phyloP scores from a whole-genome alignment of 1,139 yeast species.

The Candida tropicalis region DNA sequence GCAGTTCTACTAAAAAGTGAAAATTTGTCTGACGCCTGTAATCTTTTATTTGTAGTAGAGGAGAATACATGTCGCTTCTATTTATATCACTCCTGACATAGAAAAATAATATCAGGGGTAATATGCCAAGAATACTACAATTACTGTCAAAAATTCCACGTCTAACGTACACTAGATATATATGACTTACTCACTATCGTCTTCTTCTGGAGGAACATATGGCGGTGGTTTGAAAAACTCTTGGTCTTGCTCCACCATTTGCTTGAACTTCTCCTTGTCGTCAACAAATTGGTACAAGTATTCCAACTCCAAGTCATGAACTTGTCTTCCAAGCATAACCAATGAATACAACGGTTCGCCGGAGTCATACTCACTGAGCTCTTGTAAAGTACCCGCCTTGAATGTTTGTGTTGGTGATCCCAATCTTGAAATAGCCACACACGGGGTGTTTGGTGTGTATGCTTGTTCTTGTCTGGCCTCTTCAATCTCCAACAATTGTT shows the following conservation, averaged over 20 bases:
- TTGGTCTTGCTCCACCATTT: constrained; percentile 67
- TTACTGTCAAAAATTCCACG: no score
- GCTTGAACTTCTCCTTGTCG: constrained; percentile 60
- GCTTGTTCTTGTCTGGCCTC: constrained; percentile 72
- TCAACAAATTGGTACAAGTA: constrained; percentile 78
- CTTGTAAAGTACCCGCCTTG: constrained; percentile 80
- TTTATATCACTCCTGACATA: no score
- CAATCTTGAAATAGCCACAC: constrained; percentile 87
- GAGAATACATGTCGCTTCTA: no score
- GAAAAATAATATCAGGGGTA: no score
- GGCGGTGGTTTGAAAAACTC: constrained; percentile 70
- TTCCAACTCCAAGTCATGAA: constrained; percentile 90
- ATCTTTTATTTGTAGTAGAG: no score
- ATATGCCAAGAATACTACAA: no score
- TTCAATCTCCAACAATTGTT: constrained; percentile 85
- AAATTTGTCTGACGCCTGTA: no score
- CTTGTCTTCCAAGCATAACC: constrained; percentile 88
- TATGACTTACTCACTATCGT: constrained; percentile 17
- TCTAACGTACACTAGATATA: no score
- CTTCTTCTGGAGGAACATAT: constrained; percentile 43
- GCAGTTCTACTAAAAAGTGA: no score
- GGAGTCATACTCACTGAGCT: constrained; percentile 77
- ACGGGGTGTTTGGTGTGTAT: constrained; percentile 85
- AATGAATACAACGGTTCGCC: constrained; percentile 96
- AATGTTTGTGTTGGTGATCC: constrained; percentile 85